Base-by-base conservation (phyloP, 495 filamentous ascomycete species). In the Elaphomyces granulatus region DNA sequence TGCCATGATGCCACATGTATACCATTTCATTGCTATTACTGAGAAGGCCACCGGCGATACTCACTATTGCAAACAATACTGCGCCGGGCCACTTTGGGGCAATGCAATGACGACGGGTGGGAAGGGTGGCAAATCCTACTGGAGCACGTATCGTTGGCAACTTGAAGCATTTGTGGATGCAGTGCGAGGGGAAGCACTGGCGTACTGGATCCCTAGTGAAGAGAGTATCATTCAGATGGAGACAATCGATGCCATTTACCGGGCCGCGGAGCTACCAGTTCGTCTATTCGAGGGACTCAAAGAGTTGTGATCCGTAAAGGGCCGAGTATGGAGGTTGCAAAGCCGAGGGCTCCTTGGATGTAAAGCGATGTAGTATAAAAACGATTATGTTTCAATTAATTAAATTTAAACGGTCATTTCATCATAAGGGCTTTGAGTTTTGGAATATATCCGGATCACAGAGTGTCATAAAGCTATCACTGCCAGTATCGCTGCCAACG, bases 161-260 rank as follows among this genome's bases (percentile, higher is more conserved):
- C 55, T 77, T 14, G 71, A 77, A 49, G 54, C 61, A 38, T 77
- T 77, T 48, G 65, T 74, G 17, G 64, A 73, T 45, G 53, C 47
- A 21, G 50, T 75, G 3, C 58, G 53, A 31, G 65, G 67, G 0
- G 51, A 63, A 8, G 30, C 53, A 36, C 38, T 45, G 8, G 50
- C 47, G 12, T 55, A 60, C 16, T 75, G 74, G 72, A 50, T 75
- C 9, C 42, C 51, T 15, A 50, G 49, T 2, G 54, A 63, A 45
- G 70, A 74, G 32, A 68, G 60, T 15, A 61, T 74, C 34, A 44
- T 44, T 10, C 64, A 70, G 45, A 66, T 67, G 60, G 50, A 59
- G 49, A 66, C 64, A 56, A 55, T 74, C 31, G 74, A 77, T 51
- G 56, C 58, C 50, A 61, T 61, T 2, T 72, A 75, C 52, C 44